phyloP scores from a whole-genome alignment of 192 early-diverging fungal species.

The Phycomyces nitens region DNA sequence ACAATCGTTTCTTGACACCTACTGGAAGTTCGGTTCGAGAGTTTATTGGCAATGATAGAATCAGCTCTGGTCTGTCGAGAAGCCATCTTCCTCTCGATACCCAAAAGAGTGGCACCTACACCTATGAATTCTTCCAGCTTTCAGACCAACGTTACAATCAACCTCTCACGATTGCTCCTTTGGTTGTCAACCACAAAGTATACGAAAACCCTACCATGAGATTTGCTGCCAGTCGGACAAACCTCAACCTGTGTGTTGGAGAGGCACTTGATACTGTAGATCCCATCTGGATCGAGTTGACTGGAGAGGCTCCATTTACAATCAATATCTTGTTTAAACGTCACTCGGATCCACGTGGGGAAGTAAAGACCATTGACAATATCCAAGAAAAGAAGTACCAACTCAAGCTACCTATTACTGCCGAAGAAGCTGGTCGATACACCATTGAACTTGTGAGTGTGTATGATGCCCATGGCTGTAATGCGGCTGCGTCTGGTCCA shows the following conservation, averaged over 20 bases:
- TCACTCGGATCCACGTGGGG: conserved; percentile 16
- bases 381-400: conserved; percentile 26
- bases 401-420: conserved; percentile 16
- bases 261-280: conserved; percentile 22
- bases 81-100: conserved; percentile 35
- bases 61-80: conserved; percentile 26
- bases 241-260: conserved; percentile 35
- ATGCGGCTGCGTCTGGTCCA: conserved; percentile 1
- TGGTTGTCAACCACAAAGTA: conserved; percentile 35
- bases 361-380: conserved; percentile 20
- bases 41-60: conserved; percentile 11
- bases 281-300: conserved; percentile 27
- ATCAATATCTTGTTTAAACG: conserved; percentile 27
- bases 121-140: conserved; percentile 35
- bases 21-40: conserved; percentile 4
- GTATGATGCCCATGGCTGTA: conserved; percentile 37
- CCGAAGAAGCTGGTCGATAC: conserved; percentile 32
- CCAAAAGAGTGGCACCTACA: conserved; percentile 25
- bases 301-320: conserved; percentile 36
- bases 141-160: conserved; percentile 38
- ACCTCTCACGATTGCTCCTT: conserved; percentile 11
- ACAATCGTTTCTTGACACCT: conserved; percentile 11
- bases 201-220: conserved; percentile 27
- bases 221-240: conserved; percentile 13
- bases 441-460: conserved; percentile 31